Conservation (phyloP, 495 filamentous ascomycete species). For the Pyrenopolyporus hunteri region DNA sequence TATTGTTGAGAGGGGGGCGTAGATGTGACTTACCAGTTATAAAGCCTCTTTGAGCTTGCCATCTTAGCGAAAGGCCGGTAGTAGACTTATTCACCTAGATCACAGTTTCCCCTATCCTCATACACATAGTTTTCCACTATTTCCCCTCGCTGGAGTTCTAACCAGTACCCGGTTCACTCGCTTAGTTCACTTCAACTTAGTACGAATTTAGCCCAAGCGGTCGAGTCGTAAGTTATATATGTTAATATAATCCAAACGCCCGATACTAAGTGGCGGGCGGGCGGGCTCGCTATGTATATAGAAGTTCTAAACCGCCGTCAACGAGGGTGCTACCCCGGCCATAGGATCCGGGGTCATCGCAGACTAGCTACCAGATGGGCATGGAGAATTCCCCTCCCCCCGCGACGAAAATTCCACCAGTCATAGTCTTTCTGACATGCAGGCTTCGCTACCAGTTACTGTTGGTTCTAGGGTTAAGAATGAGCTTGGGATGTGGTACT, state of each 20-base stretch:
- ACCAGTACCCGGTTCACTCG: constrained; percentile 9
- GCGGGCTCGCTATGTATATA: too few species aligned
- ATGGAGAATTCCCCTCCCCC: constrained; percentile 18
- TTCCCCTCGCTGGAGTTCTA: background rate
- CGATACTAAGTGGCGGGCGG: too few species aligned
- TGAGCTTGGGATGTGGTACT: too few species aligned
- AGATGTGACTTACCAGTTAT: constrained; percentile 45
- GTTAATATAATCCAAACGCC: too few species aligned
- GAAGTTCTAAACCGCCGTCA: too few species aligned
- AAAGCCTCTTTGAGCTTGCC: constrained; percentile 42
- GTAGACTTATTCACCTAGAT: too few species aligned
- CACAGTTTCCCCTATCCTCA: too few species aligned
- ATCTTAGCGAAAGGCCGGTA: constrained; percentile 21
- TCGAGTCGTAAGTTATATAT: constrained; percentile 9
- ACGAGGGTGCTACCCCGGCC: constrained; percentile 1
- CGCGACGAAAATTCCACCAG: constrained; percentile 26
- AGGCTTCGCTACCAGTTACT: background rate
- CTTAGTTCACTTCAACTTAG: constrained; percentile 7
- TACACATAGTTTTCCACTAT: too few species aligned
- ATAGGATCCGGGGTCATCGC: background rate
- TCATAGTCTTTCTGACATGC: constrained; percentile 16
- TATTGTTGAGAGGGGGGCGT: background rate
- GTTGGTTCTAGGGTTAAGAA: too few species aligned
- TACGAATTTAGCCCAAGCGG: constrained; percentile 3
- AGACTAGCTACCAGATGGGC: too few species aligned